Percentiles rank a stretch among this genome's conserved stretches.
Conservation (phyloP, 169 alveolate species). For the Plasmodium billcollinsi region DNA sequence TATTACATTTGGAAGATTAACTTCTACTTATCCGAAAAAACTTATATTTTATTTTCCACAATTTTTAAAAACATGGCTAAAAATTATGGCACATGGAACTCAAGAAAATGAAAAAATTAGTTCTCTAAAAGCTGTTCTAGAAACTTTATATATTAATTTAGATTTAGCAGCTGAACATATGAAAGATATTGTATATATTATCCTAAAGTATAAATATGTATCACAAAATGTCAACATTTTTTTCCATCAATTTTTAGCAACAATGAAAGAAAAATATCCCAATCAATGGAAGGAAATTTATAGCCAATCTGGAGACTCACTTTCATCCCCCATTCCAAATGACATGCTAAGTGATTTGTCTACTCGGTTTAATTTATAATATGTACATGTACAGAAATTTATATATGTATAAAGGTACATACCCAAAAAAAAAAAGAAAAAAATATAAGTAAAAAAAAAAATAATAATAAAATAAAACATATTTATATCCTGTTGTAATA, state of each 20-base stretch:
- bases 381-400: background rate
- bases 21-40: conserved; percentile 71
- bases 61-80: conserved; percentile 77
- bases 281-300: conserved; percentile 70
- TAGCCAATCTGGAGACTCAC: conserved; percentile 22
- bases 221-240: conserved; percentile 54
- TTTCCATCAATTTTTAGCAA: conserved; percentile 66
- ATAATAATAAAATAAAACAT: background rate
- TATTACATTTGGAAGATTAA: conserved; percentile 85
- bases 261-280: conserved; percentile 73
- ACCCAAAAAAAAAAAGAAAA: background rate
- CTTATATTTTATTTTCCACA: conserved; percentile 69
- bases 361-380: conserved; percentile 55
- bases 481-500: no score
- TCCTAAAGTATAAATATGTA: conserved; percentile 64
- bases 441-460: background rate
- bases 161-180: conserved; percentile 73
- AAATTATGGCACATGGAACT: conserved; percentile 74
- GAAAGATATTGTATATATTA: conserved; percentile 60
- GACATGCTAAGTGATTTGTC: conserved; percentile 68
- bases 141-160: conserved; percentile 58
- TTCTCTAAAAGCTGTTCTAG: conserved; percentile 63
- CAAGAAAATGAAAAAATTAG: conserved; percentile 76
- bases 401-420: background rate
- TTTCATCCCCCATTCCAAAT: conserved; percentile 66